Conservation (phyloP, 2,329 filamentous ascomycete species). For the Paecilomyces niveus region DNA sequence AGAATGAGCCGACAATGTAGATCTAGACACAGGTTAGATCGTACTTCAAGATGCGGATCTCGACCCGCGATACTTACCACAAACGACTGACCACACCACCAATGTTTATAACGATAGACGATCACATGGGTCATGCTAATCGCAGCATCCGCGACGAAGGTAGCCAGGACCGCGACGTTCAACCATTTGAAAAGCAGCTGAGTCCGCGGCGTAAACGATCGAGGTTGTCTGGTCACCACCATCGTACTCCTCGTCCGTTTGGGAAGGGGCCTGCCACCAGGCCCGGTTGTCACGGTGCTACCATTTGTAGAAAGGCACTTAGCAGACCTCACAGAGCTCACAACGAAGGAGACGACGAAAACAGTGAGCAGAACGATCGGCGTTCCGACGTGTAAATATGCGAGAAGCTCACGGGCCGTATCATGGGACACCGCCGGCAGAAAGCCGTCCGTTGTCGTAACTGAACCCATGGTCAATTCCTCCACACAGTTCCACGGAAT, state of each 20-base stretch:
- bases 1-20: constrained; percentile 76
- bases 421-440: constrained; percentile 8
- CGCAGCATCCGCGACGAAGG: constrained; percentile 67
- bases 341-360: constrained; percentile 57
- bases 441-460: constrained; percentile 3
- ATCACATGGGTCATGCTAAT: constrained; percentile 71
- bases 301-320: constrained; percentile 40
- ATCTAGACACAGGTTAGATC: constrained; percentile 49
- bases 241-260: constrained; percentile 49
- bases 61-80: constrained; percentile 51
- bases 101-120: constrained; percentile 54
- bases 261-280: constrained; percentile 80
- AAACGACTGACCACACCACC: constrained; percentile 76
- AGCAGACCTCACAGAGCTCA: constrained; percentile 52
- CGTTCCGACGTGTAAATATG: constrained; percentile 50
- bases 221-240: constrained; percentile 41
- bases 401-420: constrained; percentile 37
- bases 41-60: background rate
- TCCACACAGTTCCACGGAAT: constrained; percentile 13
- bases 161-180: constrained; percentile 61
- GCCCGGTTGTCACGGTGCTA: constrained; percentile 56
- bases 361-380: constrained; percentile 58
- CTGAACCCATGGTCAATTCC: constrained; percentile 6
- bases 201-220: constrained; percentile 57
- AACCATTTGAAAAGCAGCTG: constrained; percentile 71